Conservation (phyloP, 495 filamentous ascomycete species). For the Xylaria venustula region DNA sequence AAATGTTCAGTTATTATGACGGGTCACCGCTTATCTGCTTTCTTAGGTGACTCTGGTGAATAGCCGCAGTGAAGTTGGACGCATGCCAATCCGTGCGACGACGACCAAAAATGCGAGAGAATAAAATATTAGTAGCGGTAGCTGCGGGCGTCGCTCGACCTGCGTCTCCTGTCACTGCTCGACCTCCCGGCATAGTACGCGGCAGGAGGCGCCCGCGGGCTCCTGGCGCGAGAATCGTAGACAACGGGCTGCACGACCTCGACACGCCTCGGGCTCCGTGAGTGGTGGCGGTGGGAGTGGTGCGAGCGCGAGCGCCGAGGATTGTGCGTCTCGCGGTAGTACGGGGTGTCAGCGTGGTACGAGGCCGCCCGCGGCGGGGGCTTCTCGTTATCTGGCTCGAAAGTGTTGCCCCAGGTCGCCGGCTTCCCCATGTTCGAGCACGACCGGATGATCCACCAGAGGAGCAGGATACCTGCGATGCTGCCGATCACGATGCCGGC, state of each 20-base stretch:
- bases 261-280: conserved; percentile 21
- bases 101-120: too few relatives aligned
- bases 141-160: conserved; percentile 19
- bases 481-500: conserved; percentile 62
- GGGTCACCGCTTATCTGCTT: neutral
- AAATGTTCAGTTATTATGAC: neutral
- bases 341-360: conserved; percentile 13
- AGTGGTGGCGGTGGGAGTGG: conserved; percentile 22
- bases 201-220: conserved; percentile 23
- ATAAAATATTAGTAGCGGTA: conserved; percentile 1
- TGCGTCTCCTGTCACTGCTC: conserved; percentile 17
- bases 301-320: conserved; percentile 24
- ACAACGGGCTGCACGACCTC: conserved; percentile 24
- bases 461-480: conserved; percentile 52
- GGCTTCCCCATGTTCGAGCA: conserved; percentile 40
- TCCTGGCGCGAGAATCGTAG: conserved; percentile 19
- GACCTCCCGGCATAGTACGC: conserved; percentile 16
- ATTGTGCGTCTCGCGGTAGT: conserved; percentile 4
- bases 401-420: conserved; percentile 18
- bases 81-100: too few relatives aligned
- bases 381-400: conserved; percentile 28
- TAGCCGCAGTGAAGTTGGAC: too few relatives aligned
- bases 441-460: conserved; percentile 52
- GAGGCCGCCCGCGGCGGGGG: conserved; percentile 14
- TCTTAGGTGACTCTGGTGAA: too few relatives aligned